Conservation (phyloP, 306 rosid genomes). For the Glycine tomentella region DNA sequence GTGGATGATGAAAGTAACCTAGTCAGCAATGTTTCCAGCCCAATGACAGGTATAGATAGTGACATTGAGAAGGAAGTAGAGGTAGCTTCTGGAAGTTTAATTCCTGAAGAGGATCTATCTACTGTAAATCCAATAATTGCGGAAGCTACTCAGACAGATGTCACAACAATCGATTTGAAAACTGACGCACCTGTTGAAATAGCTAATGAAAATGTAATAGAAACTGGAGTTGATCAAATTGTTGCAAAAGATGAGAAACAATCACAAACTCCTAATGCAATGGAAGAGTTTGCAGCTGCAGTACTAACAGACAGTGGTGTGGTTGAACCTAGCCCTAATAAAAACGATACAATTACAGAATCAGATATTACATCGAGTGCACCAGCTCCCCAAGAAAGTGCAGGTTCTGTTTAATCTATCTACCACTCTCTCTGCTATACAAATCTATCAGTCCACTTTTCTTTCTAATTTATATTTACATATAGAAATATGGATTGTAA, state of each 20-base stretch:
- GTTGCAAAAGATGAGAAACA: slow-evolving; percentile 53
- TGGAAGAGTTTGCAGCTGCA: slow-evolving; percentile 52
- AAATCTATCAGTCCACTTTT: not conserved
- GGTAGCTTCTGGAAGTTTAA: slow-evolving; percentile 53
- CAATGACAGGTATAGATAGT: slow-evolving; percentile 43
- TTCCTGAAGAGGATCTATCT: slow-evolving; percentile 51
- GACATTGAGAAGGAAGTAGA: slow-evolving; percentile 53
- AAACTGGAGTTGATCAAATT: slow-evolving; percentile 51
- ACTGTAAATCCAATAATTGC: slow-evolving; percentile 40
- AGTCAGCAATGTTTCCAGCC: slow-evolving; percentile 43
- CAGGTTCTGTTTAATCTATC: slow-evolving; percentile 53
- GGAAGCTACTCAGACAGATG: slow-evolving; percentile 53
- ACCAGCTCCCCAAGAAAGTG: slow-evolving; percentile 49
- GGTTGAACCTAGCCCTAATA: slow-evolving; percentile 52
- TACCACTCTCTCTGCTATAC: slow-evolving; percentile 26
- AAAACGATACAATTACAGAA: slow-evolving; percentile 51
- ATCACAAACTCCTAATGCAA: slow-evolving; percentile 48
- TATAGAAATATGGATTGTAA: slow-evolving; percentile 18
- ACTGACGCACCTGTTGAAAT: slow-evolving; percentile 52
- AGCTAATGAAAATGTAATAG: slow-evolving; percentile 50
- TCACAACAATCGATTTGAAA: slow-evolving; percentile 49
- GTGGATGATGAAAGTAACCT: slow-evolving; percentile 46
- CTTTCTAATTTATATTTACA: slow-evolving; percentile 30
- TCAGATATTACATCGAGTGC: slow-evolving; percentile 55
- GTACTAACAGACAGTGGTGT: slow-evolving; percentile 50